Conservation (phyloP, 352 stramenopile species). For the Globisporangium abappressorium region DNA sequence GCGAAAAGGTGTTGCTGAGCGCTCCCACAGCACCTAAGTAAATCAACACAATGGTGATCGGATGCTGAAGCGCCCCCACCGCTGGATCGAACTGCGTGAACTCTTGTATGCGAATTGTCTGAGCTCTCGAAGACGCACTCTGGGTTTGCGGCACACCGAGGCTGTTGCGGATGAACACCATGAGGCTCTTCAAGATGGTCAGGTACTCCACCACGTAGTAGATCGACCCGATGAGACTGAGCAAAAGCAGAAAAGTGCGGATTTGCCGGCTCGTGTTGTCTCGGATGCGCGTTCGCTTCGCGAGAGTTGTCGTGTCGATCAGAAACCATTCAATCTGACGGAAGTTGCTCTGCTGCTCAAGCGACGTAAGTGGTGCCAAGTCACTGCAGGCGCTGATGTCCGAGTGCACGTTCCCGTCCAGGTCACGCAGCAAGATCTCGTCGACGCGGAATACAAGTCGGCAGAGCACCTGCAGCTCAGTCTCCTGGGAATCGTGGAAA, state of each 20-base stretch:
- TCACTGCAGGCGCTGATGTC: slow-evolving; percentile 21
- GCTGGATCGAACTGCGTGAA: slow-evolving; percentile 5
- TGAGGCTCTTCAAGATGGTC: slow-evolving; percentile 13
- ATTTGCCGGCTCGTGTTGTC: slow-evolving; percentile 43
- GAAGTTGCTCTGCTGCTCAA: slow-evolving; percentile 23
- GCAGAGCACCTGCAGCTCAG: slow-evolving; percentile 31
- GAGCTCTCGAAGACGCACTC: too few relatives aligned
- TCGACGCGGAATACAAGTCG: slow-evolving; percentile 29
- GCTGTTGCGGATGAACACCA: slow-evolving; percentile 5
- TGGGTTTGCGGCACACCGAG: not conserved
- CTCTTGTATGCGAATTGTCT: not conserved
- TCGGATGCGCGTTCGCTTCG: slow-evolving; percentile 30
- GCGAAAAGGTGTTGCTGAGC: slow-evolving; percentile 44
- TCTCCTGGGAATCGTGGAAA: slow-evolving; percentile 41
- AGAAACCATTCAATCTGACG: slow-evolving; percentile 37
- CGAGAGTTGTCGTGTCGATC: slow-evolving; percentile 23
- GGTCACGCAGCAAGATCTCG: slow-evolving; percentile 27
- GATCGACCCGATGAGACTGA: slow-evolving; percentile 32
- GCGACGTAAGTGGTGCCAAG: not conserved
- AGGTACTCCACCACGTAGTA: slow-evolving; percentile 38
- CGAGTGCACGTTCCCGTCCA: slow-evolving; percentile 21
- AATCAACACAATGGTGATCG: slow-evolving; percentile 30
- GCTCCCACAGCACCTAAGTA: slow-evolving; percentile 38
- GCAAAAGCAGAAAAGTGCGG: slow-evolving; percentile 30
- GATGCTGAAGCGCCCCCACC: slow-evolving; percentile 31